A percentile compares a stretch with the other conserved stretches of the same genome.
Conservation (phyloP, 2,329 filamentous ascomycete species). For the Mycosphaerella sp. region DNA sequence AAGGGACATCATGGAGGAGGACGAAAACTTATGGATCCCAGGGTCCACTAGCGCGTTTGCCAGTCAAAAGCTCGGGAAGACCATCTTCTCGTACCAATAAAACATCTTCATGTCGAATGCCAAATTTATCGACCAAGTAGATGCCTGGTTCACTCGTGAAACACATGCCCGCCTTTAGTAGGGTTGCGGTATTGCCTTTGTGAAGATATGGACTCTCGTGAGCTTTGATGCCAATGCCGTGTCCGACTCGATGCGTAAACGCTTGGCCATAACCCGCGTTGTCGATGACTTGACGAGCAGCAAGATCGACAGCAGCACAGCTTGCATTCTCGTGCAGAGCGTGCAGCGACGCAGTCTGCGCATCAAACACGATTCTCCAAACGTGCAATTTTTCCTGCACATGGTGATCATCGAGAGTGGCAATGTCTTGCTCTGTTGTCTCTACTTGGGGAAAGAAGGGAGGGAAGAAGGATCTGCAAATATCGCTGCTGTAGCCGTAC, state of each 20-base stretch:
- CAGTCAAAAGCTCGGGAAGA: constrained; percentile 51
- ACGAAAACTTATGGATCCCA: constrained; percentile 44
- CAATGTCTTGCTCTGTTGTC: constrained; percentile 32
- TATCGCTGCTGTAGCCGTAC: constrained; percentile 57
- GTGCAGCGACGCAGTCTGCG: constrained; percentile 50
- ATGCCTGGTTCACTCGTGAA: constrained; percentile 60
- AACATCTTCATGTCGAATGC: constrained; percentile 57
- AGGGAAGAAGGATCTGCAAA: constrained; percentile 55
- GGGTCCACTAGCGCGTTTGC: constrained; percentile 46
- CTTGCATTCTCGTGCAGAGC: constrained; percentile 48
- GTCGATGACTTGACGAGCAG: constrained; percentile 52
- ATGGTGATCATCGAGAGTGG: constrained; percentile 18
- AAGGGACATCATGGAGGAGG: not conserved
- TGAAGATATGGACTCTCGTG: constrained; percentile 60
- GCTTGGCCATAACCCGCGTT: constrained; percentile 52
- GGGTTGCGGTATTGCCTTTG: constrained; percentile 49
- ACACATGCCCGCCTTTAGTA: constrained; percentile 52
- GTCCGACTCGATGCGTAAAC: constrained; percentile 58
- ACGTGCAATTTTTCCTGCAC: constrained; percentile 49
- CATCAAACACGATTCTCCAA: constrained; percentile 57
- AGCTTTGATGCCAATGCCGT: constrained; percentile 61
- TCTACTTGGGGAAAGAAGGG: constrained; percentile 29
- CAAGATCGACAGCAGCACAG: constrained; percentile 55
- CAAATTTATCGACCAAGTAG: constrained; percentile 55
- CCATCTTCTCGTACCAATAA: constrained; percentile 51